These are phyloP conservation scores for Kregervanrija fluxuum DNA, from an alignment of 805 yeast genomes.

Conservation along the genomic window DNA sequence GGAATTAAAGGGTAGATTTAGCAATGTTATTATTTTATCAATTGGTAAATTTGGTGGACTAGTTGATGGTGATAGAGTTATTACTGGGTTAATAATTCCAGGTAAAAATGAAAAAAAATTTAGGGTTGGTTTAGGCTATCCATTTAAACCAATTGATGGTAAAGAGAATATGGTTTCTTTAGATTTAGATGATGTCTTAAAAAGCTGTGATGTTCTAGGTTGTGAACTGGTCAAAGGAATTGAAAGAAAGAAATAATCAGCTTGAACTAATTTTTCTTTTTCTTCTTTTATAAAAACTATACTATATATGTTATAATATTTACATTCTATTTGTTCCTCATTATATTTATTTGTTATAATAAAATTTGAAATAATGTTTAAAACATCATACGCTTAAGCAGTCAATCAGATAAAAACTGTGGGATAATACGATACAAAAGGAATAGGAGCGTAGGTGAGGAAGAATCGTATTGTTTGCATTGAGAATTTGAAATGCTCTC, in stretches of 20 bases:
- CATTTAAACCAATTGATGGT: slow-evolving; percentile 51
- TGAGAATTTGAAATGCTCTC: too few species aligned
- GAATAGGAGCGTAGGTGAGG: too few species aligned
- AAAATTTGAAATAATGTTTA: too few species aligned
- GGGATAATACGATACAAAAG: too few species aligned
- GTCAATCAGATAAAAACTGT: too few species aligned
- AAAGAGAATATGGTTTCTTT: slow-evolving; percentile 47
- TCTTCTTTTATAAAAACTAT: too few species aligned
- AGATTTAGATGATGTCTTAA: slow-evolving; percentile 10
- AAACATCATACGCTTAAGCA: too few species aligned
- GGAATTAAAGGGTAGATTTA: slow-evolving; percentile 57
- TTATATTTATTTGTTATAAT: too few species aligned
- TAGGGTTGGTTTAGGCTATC: slow-evolving; percentile 71
- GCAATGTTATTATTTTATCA: slow-evolving; percentile 65
- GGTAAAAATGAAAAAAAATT: slow-evolving; percentile 56
- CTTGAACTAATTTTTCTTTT: background rate
- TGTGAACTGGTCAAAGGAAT: slow-evolving; percentile 45
- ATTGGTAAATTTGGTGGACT: slow-evolving; percentile 42
- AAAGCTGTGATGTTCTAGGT: slow-evolving; percentile 34
- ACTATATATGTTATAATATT: too few species aligned
- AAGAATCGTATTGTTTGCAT: too few species aligned
- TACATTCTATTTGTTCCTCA: too few species aligned
- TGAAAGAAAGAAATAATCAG: slow-evolving; percentile 1
- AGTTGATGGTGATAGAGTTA: slow-evolving; percentile 41
- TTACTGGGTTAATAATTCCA: slow-evolving; percentile 81